phyloP scores from a whole-genome alignment of 2,329 filamentous ascomycete genomes.

The Samsoniella hepiali region DNA sequence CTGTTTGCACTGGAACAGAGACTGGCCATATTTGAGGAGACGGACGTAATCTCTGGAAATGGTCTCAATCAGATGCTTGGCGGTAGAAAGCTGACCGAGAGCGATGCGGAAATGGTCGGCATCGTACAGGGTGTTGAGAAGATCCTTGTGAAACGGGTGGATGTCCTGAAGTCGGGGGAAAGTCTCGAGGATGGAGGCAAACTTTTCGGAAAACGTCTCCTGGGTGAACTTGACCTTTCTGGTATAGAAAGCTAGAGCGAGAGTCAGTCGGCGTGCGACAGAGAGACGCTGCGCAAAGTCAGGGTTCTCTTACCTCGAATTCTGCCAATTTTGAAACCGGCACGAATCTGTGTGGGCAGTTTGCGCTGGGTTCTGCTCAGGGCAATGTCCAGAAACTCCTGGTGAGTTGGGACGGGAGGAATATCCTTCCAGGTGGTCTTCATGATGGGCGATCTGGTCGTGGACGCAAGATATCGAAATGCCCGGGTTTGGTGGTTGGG shows the following conservation, averaged over 20 bases:
- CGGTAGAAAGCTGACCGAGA: slow-evolving; percentile 90
- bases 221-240: slow-evolving; percentile 98
- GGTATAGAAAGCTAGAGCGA: slow-evolving; percentile 76
- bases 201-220: slow-evolving; percentile 94
- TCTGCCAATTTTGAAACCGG: slow-evolving; percentile 91
- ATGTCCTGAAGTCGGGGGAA: slow-evolving; percentile 93
- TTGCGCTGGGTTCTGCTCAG: slow-evolving; percentile 89
- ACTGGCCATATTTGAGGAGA: slow-evolving; percentile 88
- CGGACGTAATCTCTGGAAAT: slow-evolving; percentile 95
- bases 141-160: slow-evolving; percentile 82
- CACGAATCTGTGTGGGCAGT: slow-evolving; percentile 90
- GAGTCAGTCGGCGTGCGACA: slow-evolving; percentile 14
- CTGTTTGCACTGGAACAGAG: slow-evolving; percentile 97
- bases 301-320: slow-evolving; percentile 58
- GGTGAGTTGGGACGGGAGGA: slow-evolving; percentile 81
- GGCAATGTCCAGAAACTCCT: slow-evolving; percentile 98
- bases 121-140: slow-evolving; percentile 96
- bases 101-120: slow-evolving; percentile 97
- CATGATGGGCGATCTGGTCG: slow-evolving; percentile 42
- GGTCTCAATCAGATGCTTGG: slow-evolving; percentile 94
- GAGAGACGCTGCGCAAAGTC: not conserved
- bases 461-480: slow-evolving; percentile 15
- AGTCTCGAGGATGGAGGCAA: slow-evolving; percentile 83
- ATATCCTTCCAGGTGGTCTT: slow-evolving; percentile 73
- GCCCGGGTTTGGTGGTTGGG: slow-evolving; percentile 14